A percentile compares a stretch with the other conserved stretches of the same genome.
Evolutionary conservation across 139 green algal genomes (phyloP).

Genomic region (Closterium sp.): DNA sequence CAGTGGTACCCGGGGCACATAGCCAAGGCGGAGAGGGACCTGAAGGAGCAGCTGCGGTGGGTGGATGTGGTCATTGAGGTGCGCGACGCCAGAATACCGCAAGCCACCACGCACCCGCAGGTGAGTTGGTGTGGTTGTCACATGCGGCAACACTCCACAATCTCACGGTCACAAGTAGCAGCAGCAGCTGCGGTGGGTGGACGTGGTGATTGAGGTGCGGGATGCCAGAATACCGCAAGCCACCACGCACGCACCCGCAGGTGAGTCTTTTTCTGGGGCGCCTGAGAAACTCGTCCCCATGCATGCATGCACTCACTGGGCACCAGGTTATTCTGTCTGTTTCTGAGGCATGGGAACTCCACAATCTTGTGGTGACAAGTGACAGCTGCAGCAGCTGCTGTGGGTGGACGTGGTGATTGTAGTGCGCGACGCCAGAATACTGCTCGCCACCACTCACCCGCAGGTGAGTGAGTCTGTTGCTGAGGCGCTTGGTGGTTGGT

Average conservation of each 20-base stretch:
- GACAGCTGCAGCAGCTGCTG: constrained; percentile 69
- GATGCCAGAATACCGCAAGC: constrained; percentile 76
- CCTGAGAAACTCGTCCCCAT: no score
- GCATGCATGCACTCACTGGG: no score
- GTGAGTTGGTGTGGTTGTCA: background rate
- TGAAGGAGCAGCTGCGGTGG: constrained; percentile 47
- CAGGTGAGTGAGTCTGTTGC: no score
- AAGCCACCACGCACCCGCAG: constrained; percentile 50
- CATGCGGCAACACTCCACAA: no score
- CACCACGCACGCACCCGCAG: constrained; percentile 43
- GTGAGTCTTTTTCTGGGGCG: constrained; percentile 5
- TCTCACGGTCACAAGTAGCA: no score
- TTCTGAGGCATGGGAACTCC: no score
- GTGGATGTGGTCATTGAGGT: constrained; percentile 97
- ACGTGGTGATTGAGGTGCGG: constrained; percentile 93
- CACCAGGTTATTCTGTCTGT: no score
- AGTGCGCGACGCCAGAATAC: constrained; percentile 80
- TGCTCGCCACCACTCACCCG: constrained; percentile 55
- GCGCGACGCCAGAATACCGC: constrained; percentile 61
- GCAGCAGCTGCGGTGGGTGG: constrained; percentile 74
- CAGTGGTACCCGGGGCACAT: constrained; percentile 99
- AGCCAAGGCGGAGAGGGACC: constrained; percentile 83
- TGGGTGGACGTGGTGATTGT: constrained; percentile 93
- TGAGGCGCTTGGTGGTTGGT: no score
- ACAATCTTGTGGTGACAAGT: no score